phyloP scores from a whole-genome alignment of 2,329 filamentous ascomycete species.

The Beauveria rudraprayagi region DNA sequence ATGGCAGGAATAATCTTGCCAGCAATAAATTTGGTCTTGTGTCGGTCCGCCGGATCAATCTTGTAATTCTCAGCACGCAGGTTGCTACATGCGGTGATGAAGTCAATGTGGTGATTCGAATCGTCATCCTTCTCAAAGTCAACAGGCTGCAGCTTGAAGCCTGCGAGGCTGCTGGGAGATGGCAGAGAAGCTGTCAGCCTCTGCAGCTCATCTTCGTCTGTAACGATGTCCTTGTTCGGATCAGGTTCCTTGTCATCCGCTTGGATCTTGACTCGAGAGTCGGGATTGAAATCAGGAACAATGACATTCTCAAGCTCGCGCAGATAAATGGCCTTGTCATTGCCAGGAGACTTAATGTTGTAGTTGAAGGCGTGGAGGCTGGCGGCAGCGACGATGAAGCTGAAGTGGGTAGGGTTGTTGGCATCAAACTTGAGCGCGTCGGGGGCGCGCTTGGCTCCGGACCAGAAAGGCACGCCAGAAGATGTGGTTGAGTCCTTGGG shows the following conservation, averaged over 20 bases:
- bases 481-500: conserved; percentile 89
- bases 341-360: conserved; percentile 76
- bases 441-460: conserved; percentile 92
- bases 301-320: conserved; percentile 87
- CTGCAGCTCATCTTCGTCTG: conserved; percentile 70
- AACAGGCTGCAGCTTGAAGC: conserved; percentile 83
- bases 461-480: conserved; percentile 90
- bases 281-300: conserved; percentile 87
- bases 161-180: conserved; percentile 68
- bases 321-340: conserved; percentile 61
- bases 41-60: conserved; percentile 82
- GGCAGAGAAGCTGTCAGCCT: conserved; percentile 67
- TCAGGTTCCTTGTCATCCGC: conserved; percentile 93
- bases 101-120: conserved; percentile 96
- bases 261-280: conserved; percentile 90
- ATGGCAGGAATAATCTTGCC: conserved; percentile 99
- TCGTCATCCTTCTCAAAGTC: conserved; percentile 99
- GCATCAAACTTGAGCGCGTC: conserved; percentile 84
- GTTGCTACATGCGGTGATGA: conserved; percentile 96
- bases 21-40: conserved; percentile 99
- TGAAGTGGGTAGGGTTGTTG: conserved; percentile 76
- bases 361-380: conserved; percentile 98
- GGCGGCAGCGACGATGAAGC: conserved; percentile 79
- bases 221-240: conserved; percentile 65
- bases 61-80: conserved; percentile 97